phyloP scores from a whole-genome alignment of 2,329 filamentous ascomycete genomes.

The Beauveria asiatica region DNA sequence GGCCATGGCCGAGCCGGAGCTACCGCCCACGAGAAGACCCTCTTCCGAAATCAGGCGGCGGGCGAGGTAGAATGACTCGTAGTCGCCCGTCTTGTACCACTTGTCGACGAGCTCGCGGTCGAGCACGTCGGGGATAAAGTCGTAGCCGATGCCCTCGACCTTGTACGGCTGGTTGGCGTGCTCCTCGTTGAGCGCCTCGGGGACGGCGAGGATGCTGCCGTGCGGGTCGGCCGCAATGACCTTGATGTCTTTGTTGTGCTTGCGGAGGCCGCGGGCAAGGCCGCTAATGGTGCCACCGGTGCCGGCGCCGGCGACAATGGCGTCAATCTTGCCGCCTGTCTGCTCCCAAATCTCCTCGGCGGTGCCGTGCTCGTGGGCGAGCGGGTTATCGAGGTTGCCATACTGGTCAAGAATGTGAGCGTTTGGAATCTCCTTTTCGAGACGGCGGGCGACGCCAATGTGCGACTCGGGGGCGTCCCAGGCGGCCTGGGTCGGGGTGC shows the following conservation, averaged over 20 bases:
- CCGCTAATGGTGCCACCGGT: constrained; percentile 95
- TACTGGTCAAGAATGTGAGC: constrained; percentile 98
- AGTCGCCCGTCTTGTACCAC: constrained; percentile 98
- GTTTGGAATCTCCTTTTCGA: constrained; percentile 94
- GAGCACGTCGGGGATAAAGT: constrained; percentile 93
- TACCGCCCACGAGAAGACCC: constrained; percentile 86
- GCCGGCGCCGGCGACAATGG: constrained; percentile 83
- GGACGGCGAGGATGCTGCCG: constrained; percentile 83
- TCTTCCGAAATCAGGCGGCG: constrained; percentile 87
- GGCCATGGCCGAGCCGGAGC: constrained; percentile 84
- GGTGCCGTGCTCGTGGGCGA: constrained; percentile 88
- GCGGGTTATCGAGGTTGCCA: constrained; percentile 80
- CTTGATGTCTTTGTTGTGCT: constrained; percentile 79
- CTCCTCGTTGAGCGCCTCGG: constrained; percentile 69
- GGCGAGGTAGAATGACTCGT: constrained; percentile 84
- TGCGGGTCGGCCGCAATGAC: constrained; percentile 88
- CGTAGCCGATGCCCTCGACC: constrained; percentile 97
- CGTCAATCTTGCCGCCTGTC: constrained; percentile 72
- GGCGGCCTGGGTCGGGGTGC: constrained; percentile 90
- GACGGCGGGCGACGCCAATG: constrained; percentile 82
- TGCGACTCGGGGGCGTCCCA: constrained; percentile 93
- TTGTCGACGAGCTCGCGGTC: constrained; percentile 72
- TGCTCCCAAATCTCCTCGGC: constrained; percentile 95
- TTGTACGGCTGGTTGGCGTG: constrained; percentile 83
- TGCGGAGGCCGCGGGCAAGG: constrained; percentile 73